Conservation (phyloP, 139 green algal genomes). For the Ettlia oleoabundans region DNA sequence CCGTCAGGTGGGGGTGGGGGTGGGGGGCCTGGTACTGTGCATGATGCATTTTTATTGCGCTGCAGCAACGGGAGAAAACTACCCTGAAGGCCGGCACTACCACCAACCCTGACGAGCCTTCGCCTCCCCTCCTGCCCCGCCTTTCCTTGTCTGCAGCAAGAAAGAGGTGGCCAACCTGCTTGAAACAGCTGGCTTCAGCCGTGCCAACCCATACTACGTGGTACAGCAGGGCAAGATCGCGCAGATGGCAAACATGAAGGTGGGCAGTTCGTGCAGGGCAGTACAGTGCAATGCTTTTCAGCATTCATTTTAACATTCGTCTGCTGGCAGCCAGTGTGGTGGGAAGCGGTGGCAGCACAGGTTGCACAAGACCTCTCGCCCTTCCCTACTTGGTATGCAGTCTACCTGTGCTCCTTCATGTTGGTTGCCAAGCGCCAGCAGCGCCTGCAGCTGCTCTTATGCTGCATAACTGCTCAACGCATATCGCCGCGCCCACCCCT, state of each 20-base stretch:
- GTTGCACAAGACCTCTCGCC: too few species aligned
- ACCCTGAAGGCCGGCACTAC: background rate
- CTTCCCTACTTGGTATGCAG: too few species aligned
- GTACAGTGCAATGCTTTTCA: too few species aligned
- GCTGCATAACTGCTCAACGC: too few species aligned
- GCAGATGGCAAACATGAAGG: slow-evolving; percentile 73
- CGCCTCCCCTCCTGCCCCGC: background rate
- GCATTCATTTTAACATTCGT: too few species aligned
- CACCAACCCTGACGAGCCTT: background rate
- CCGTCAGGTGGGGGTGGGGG: background rate
- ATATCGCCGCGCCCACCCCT: background rate
- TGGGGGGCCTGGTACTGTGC: background rate
- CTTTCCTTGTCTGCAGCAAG: slow-evolving; percentile 68
- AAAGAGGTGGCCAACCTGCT: slow-evolving; percentile 95
- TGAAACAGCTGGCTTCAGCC: slow-evolving; percentile 95
- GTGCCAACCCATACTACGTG: slow-evolving; percentile 99
- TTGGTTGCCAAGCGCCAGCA: background rate
- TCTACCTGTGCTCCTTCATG: too few species aligned
- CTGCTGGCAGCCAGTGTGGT: too few species aligned
- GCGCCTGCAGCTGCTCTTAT: too few species aligned
- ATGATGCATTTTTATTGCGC: background rate
- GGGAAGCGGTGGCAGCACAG: too few species aligned
- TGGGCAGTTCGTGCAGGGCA: background rate
- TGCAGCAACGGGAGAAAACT: background rate
- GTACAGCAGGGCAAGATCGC: slow-evolving; percentile 96